Evolutionary conservation across 2,329 filamentous ascomycete species (phyloP).

Genomic region (Pyrenophora teres): DNA sequence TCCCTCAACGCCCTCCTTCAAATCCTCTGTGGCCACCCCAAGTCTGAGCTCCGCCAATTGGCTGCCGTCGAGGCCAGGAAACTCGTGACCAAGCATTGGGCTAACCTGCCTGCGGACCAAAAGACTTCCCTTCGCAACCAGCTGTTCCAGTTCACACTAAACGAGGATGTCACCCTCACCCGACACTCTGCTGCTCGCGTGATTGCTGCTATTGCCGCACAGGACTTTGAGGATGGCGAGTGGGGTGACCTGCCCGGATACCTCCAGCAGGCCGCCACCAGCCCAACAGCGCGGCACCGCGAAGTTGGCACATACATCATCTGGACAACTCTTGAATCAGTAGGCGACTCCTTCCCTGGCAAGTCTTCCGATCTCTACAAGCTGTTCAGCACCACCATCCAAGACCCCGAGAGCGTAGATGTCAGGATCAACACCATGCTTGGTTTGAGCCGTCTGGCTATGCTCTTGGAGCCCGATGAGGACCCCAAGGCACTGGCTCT

Average conservation of each 20-base stretch:
- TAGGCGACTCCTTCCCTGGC: conserved; percentile 81
- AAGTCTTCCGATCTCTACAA: conserved; percentile 79
- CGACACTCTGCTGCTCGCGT: conserved; percentile 88
- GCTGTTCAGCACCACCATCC: conserved; percentile 84
- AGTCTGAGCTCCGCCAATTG: conserved; percentile 77
- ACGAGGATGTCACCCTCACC: conserved; percentile 75
- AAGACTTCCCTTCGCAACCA: conserved; percentile 81
- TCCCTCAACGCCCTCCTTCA: conserved; percentile 86
- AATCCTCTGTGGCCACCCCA: conserved; percentile 78
- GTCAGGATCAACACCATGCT: conserved; percentile 95
- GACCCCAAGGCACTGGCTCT: conserved; percentile 72
- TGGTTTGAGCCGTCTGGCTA: conserved; percentile 83
- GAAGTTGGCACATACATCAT: conserved; percentile 93
- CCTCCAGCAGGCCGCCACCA: conserved; percentile 79
- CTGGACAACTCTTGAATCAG: conserved; percentile 86
- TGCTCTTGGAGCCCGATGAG: conserved; percentile 87
- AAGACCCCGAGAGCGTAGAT: conserved; percentile 86
- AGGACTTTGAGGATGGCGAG: conserved; percentile 85
- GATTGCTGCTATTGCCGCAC: conserved; percentile 81
- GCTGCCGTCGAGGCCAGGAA: conserved; percentile 88
- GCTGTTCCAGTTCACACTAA: conserved; percentile 80
- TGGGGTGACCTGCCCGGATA: conserved; percentile 81
- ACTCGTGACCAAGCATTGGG: conserved; percentile 85
- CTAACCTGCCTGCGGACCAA: conserved; percentile 70
- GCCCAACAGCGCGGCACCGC: conserved; percentile 74